Percentiles rank a stretch among this genome's conserved stretches.
Evolutionary conservation across 257 asterid genomes (phyloP).

Genomic region (Gentiana dahurica): DNA sequence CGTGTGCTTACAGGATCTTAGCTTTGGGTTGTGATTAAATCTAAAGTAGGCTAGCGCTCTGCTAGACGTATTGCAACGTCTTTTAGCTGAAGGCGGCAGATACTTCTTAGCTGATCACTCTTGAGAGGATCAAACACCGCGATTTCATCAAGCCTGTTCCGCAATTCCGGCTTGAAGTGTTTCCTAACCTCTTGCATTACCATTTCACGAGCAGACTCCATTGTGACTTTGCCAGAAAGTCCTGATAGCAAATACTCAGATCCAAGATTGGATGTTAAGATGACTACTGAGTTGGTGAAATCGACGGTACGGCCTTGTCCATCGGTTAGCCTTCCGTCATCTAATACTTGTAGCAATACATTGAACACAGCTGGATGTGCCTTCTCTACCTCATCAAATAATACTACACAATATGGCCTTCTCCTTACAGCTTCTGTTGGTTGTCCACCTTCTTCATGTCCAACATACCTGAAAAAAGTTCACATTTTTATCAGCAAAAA

Average conservation of each 20-base stretch:
- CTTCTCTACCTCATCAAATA: constrained; percentile 88
- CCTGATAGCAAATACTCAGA: constrained; percentile 65
- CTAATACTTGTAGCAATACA: constrained; percentile 71
- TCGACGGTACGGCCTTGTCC: constrained; percentile 89
- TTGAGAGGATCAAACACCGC: constrained; percentile 90
- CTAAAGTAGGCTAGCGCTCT: constrained; percentile 69
- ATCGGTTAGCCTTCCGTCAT: constrained; percentile 79
- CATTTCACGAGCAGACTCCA: constrained; percentile 78
- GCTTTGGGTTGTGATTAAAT: constrained; percentile 61
- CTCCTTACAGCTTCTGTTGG: constrained; percentile 83
- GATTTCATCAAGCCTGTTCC: constrained; percentile 75
- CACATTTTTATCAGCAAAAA: no score
- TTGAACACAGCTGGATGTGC: constrained; percentile 74
- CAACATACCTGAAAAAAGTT: constrained; percentile 44
- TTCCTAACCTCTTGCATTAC: constrained; percentile 69
- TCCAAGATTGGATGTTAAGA: constrained; percentile 91
- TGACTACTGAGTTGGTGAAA: constrained; percentile 68
- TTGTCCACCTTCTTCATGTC: constrained; percentile 96
- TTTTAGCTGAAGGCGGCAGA: constrained; percentile 68
- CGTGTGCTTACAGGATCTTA: constrained; percentile 64
- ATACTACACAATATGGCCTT: constrained; percentile 67
- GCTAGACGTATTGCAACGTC: constrained; percentile 82
- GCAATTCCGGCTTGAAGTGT: constrained; percentile 87
- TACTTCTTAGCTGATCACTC: constrained; percentile 69
- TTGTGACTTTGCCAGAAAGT: constrained; percentile 48